Evolutionary conservation across 2,329 filamentous ascomycete genomes (phyloP).

Genomic region (Cladorrhinum sp.): DNA sequence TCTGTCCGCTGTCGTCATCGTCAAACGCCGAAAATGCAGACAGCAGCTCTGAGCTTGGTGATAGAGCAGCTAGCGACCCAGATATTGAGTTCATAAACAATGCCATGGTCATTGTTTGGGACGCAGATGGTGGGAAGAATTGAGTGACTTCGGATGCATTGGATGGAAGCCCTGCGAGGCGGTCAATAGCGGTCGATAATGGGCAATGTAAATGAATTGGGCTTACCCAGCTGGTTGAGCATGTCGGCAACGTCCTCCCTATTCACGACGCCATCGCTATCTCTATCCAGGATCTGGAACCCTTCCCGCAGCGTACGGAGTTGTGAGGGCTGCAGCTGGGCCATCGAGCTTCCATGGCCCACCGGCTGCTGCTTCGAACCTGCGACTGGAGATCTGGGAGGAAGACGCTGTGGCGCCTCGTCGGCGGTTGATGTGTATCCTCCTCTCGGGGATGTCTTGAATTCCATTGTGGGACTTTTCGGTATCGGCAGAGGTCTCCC

Average conservation of each 20-base stretch:
- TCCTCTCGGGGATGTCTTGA: conserved; percentile 37
- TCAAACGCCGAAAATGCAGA: conserved; percentile 95
- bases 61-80: conserved; percentile 68
- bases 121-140: conserved; percentile 75
- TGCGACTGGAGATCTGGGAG: conserved; percentile 9
- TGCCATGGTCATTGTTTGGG: conserved; percentile 76
- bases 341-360: conserved; percentile 51
- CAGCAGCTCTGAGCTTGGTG: conserved; percentile 73
- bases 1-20: conserved; percentile 89
- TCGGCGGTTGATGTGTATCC: conserved; percentile 11
- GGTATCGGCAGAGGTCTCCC: neutral
- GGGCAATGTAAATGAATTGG: neutral
- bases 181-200: conserved; percentile 1
- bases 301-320: conserved; percentile 85
- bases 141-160: conserved; percentile 66
- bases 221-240: conserved; percentile 74
- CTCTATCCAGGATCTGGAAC: conserved; percentile 88
- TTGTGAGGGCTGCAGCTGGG: conserved; percentile 75
- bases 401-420: conserved; percentile 10
- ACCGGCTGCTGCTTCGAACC: conserved; percentile 6
- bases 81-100: conserved; percentile 83
- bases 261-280: conserved; percentile 80
- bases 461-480: conserved; percentile 40
- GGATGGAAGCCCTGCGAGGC: conserved; percentile 64
- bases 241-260: conserved; percentile 84